A percentile compares a stretch with the other conserved stretches of the same genome.
Evolutionary conservation across 2,329 filamentous ascomycete genomes (phyloP).

Genomic region (Fusarium sp.): DNA sequence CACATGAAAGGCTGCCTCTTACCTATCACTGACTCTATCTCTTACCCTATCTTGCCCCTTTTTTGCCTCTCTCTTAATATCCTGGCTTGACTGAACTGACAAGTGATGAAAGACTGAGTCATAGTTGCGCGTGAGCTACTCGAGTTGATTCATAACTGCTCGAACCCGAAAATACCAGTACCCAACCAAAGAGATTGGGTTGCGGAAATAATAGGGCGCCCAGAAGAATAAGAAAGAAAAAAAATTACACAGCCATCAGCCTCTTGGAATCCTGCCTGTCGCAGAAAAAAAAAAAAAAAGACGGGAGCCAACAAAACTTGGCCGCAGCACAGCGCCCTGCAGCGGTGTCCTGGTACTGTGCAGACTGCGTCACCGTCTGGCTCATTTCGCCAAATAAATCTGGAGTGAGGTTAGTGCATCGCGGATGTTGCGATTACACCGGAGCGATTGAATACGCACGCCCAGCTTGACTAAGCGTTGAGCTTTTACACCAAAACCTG

Average conservation of each 20-base stretch:
- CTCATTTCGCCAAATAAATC: constrained; percentile 39
- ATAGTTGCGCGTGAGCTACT: constrained; percentile 33
- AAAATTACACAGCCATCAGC: constrained; percentile 31
- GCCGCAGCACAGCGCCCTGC: constrained; percentile 38
- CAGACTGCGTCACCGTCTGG: constrained; percentile 43
- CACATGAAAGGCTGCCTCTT: constrained; percentile 36
- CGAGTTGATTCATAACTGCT: constrained; percentile 32
- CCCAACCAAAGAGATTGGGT: constrained; percentile 39
- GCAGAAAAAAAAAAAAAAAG: constrained; percentile 27
- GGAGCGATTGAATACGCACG: background rate
- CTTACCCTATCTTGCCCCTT: constrained; percentile 18
- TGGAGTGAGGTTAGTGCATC: constrained; percentile 38
- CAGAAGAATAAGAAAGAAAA: constrained; percentile 8
- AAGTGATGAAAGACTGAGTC: constrained; percentile 36
- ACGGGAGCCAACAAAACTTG: constrained; percentile 30
- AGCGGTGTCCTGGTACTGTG: constrained; percentile 36
- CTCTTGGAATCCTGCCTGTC: constrained; percentile 9
- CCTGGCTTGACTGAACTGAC: constrained; percentile 24
- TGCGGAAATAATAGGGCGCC: constrained; percentile 30
- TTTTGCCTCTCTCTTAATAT: constrained; percentile 23
- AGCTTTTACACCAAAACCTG: constrained; percentile 32
- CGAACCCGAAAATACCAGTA: constrained; percentile 31
- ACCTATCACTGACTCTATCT: constrained; percentile 26
- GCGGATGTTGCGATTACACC: constrained; percentile 38
- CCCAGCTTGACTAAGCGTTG: constrained; percentile 40